These are phyloP conservation scores for Mycena vitilis DNA, from an alignment of 768 basidiomycete species.

Conservation along the genomic window DNA sequence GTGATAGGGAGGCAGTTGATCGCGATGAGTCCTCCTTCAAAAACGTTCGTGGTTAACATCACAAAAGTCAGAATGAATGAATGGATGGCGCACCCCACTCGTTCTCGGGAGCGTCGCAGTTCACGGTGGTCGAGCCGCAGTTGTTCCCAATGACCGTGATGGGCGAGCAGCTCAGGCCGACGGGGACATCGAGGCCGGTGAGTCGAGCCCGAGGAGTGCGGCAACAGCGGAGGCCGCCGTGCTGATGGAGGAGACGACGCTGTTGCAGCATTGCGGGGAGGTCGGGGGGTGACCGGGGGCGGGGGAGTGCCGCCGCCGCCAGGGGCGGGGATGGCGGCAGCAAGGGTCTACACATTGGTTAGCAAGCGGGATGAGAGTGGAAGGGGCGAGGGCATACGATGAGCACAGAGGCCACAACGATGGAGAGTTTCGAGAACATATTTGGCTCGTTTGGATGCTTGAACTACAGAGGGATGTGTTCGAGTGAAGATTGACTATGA, in stretches of 20 bases:
- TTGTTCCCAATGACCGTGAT: neutral
- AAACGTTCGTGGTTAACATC: too few relatives aligned
- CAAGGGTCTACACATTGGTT: neutral
- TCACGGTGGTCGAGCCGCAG: neutral
- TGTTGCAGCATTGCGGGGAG: neutral
- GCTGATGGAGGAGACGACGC: neutral
- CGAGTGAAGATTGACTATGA: neutral
- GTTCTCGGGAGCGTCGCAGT: neutral
- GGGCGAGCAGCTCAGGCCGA: neutral
- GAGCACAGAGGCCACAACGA: neutral
- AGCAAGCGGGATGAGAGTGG: neutral
- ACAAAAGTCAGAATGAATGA: too few relatives aligned
- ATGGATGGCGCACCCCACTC: neutral
- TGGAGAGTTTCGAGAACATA: neutral
- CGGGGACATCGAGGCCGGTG: neutral
- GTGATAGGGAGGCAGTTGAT: slow-evolving; percentile 9
- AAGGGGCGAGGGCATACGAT: neutral
- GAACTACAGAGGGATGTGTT: neutral
- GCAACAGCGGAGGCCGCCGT: neutral
- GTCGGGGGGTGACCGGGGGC: neutral
- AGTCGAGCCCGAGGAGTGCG: neutral
- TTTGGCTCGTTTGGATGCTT: neutral
- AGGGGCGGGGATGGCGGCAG: neutral
- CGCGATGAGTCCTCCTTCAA: neutral
- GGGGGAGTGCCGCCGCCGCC: too few relatives aligned